A percentile compares a stretch with the other conserved stretches of the same genome.
phyloP scores from a whole-genome alignment of 768 basidiomycete species.

The Hygrocybe coccinea region DNA sequence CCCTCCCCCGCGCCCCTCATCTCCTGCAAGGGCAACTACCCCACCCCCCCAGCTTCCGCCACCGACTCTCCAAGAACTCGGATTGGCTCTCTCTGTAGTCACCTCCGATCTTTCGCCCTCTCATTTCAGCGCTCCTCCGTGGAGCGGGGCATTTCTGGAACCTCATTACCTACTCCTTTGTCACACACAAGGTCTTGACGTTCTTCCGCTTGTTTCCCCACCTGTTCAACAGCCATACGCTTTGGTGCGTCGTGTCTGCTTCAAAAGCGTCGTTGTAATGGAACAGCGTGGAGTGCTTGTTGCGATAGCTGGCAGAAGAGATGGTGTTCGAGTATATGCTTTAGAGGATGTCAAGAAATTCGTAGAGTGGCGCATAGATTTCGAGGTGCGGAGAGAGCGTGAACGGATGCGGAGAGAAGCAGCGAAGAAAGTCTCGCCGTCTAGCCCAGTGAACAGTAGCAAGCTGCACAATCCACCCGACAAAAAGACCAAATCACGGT shows the following conservation, averaged over 20 bases:
- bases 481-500: slow-evolving; percentile 47
- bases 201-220: slow-evolving; percentile 72
- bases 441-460: slow-evolving; percentile 29
- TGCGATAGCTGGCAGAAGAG: slow-evolving; percentile 80
- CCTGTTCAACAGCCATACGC: slow-evolving; percentile 76
- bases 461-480: slow-evolving; percentile 36
- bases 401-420: slow-evolving; percentile 68
- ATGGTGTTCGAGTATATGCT: slow-evolving; percentile 85
- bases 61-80: slow-evolving; percentile 70
- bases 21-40: slow-evolving; percentile 44
- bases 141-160: slow-evolving; percentile 71
- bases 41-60: slow-evolving; percentile 71
- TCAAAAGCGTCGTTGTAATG: slow-evolving; percentile 89
- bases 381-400: slow-evolving; percentile 68
- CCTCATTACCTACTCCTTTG: slow-evolving; percentile 82
- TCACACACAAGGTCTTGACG: slow-evolving; percentile 81
- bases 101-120: slow-evolving; percentile 68
- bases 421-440: slow-evolving; percentile 47
- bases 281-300: slow-evolving; percentile 88
- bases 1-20: slow-evolving; percentile 39
- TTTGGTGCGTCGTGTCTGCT: slow-evolving; percentile 72
- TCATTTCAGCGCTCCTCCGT: slow-evolving; percentile 72
- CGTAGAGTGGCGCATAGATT: slow-evolving; percentile 83
- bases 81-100: slow-evolving; percentile 62
- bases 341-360: slow-evolving; percentile 81